Base-by-base conservation (phyloP, 2,329 filamentous ascomycete genomes). In the Corinectria fuckeliana region DNA sequence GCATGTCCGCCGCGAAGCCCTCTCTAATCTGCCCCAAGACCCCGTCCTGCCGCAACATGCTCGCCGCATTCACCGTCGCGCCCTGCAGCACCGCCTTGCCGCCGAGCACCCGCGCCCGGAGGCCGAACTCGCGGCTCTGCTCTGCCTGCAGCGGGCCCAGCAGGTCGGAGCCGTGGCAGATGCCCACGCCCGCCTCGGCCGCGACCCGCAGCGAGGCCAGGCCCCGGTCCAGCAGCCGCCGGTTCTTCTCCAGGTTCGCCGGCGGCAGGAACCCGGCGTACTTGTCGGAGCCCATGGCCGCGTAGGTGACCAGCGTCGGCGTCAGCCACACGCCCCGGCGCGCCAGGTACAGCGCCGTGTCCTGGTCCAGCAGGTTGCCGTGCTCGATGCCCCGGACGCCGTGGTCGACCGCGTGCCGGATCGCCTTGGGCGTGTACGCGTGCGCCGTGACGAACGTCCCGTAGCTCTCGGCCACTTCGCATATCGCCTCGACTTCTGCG, bases 391-490 rank as follows among this genome's bases (percentile, higher is more conserved):
- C 82, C n/a, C 66, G 74, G 0, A 83, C 84, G 18, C 83, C 85
- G 49, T 86, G 81, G 13, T 80, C 75, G 9, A 87, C 75, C 1
- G 81, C 81, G 57, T 85, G 82, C 8, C 78, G 76, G 38, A 88
- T 86, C 0, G 83, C 79, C 39, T 74, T 67, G 2, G 81, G 77
- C 0, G 83, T 86, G 67, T 87, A 86, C 1, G 82, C 82, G 63
- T 87, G 85, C 3, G 81, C 80, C 1, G 84, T 86, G 1, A 86
- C 83, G 62, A 80, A 84, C 0, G 81, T 85, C 2, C 78, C 78
- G 3, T 76, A 72, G 60, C 82, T 79, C 3, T 67, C 71, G 0
- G 84, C 84, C 1, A 81, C 79, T n/a, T 77, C 78, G 4, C 76
- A 75, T 39, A 87, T 83, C 4, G 85, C 82, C 38, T 72, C 72